Base-by-base conservation (phyloP, 176 grass and related monocot genomes). In the Musa acuminata region DNA sequence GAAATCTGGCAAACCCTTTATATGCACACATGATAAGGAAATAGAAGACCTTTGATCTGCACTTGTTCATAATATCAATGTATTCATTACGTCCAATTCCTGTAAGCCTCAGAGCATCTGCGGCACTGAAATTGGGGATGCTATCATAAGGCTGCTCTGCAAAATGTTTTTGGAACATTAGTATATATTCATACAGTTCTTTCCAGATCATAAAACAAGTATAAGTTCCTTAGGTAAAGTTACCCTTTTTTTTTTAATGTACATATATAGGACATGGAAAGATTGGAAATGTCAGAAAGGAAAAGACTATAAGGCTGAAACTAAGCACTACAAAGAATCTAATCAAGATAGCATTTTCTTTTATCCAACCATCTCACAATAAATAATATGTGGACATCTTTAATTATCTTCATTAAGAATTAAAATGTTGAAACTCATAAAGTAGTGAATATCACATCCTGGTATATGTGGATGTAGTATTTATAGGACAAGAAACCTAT, bases 121-220 rank as follows among this genome's bases (percentile, higher is more conserved):
- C 95, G 78, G 95, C 95, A 82, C 82, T 98, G 82, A 98, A 98
- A 75, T 98, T 98, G 27, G 95, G 95, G 55, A 98, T 98, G 82
- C 95, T 98, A 82, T 98, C 95, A 85, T 98, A 98, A 67, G 95
- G 95, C 91, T 98, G 95, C 75, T 98, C 95, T 98, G 90, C 48
- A 77, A 86, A 79, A 65, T 77, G 79, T 78, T 51, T 75, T 24
- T 72, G 70, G 78, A 64, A 77, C 81, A 73, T 84, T 68, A 90
- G 57, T 85, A 87, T 72, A 49, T 77, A 58, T 84, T 69, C 50
- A 17, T 66, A 72, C 49, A 77, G 66, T 79, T 53, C 10, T 72
- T 72, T 24, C 29, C 9, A 22, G 19, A 8, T 53, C 49, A 72
- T 13, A 43, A 20, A 51, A 5, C 9, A 74, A 74, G 26, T 49